Base-by-base conservation (phyloP, 2,329 filamentous ascomycete species). In the Venturia nashicola region DNA sequence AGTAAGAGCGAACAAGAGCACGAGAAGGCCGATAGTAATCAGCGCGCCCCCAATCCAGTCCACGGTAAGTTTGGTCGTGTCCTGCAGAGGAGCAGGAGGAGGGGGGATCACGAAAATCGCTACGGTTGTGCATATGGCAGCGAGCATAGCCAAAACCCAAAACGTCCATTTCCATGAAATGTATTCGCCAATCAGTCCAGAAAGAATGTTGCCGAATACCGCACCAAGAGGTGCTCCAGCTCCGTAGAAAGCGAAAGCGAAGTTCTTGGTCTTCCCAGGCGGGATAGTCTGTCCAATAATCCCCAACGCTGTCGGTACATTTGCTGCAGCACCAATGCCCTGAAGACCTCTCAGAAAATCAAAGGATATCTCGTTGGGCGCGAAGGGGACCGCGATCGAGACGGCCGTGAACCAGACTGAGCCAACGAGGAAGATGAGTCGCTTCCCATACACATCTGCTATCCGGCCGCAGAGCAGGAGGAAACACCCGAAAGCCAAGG, bases 231-330 rank as follows among this genome's bases (percentile, higher is more conserved):
- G 86, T 0, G 86, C 83, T 1, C 86, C 86, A 1, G 85, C 85
- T 20, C 82, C 67, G 66, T 87, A 88, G 27, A 81, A 79, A 44
- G 82, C 83, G 68, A 90, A 89, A 1, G 86, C 86, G 70, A 88
- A 87, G 68, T 87, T 89, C 73, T 88, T 89, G 4, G 85, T 83
- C 67, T 83, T 85, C 0, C 86, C 85, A 0, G 86, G 85, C 0
- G 82, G 82, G 63, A 89, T 89, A 0, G 84, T 88, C 1, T 83
- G 82, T 0, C 86, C 86, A 2, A 90, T 72, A 46, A 89, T 89
- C 0, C 87, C 87, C 69, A 90, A 83, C 0, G 86, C 87, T 0
- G 86, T 88, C 0, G 87, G 86, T 0, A 89, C 84, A 69, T 87
- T 89, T 18, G 86, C 85, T 1, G 87, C 86, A 34, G 84, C 84